Evolutionary conservation across 2,329 filamentous ascomycete species (phyloP), one percentile per base, ranked within the genome.

Genomic region (Sodiomyces alkalinus): DNA sequence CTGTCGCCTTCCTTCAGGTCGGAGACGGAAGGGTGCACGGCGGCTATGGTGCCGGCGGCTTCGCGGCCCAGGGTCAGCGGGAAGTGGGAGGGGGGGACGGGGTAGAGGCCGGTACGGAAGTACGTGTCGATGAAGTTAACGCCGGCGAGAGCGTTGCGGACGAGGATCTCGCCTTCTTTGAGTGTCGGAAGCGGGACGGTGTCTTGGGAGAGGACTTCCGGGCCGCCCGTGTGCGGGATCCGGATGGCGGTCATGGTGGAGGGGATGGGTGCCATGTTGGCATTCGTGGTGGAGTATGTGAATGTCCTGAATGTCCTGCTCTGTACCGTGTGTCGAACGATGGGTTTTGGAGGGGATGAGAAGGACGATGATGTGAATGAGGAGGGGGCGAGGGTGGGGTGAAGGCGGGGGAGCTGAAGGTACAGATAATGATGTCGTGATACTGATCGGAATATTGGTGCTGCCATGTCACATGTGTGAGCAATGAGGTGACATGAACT

Each of bases 71-170:
- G 74, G 28, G 76, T 74, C 42, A 80, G 67, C 4, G 85, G 86
- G 41, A 80, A 72, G 2, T 34, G 24, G 7, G 22, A 24, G 18
- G 57, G 48, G 1, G 78, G 64, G 1, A 74, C 58, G 8, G 63
- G 58, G 61, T 93, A 93, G 28, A 92, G 68, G 8, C 86, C 86
- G 9, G 68, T 73, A 48, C 86, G 82, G 67, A 86, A 92, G 56
- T 93, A 92, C 21, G 60, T 92, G 53, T 93, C 86, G 44, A 93
- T 92, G 56, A 69, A 93, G 56, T 93, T 93, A 35, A 93, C 60
- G 34, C 85, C 86, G 27, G 78, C 64, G 47, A 69, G 80, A 38
- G 76, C 70, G 52, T 92, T 92, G 53, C 77, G 79, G 33, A 93
- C 69, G 4, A 93, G 67, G 14, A 93, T 53, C 40, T 92, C 64